Evolutionary conservation across 257 asterid genomes (phyloP), one percentile per base, ranked within the genome.

Genomic region (Petunia axillaris): DNA sequence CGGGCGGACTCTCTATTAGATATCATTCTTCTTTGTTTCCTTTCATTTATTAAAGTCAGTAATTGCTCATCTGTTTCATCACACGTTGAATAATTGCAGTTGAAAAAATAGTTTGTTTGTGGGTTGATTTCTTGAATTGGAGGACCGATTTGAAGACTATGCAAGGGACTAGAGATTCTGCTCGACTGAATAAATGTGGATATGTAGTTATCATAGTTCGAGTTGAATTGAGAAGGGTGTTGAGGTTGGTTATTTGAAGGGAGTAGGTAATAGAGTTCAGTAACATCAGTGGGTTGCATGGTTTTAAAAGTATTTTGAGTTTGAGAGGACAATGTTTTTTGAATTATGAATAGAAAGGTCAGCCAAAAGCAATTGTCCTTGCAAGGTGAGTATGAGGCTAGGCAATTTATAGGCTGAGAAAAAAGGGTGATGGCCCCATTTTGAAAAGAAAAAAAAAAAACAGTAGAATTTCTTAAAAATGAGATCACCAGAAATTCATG

Each of bases 1-100:
- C 98, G 80, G 2, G 98, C 98, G 0, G 97, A 94, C 74, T 94
- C 97, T 63, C 97, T 74, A 85, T 94, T 94, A 3, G 98, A 93
- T 37, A 94, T 91, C 97, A 94, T 94, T 77, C 98, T 84, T 58
- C 97, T 84, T 67, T 91, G 92, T 82, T 93, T 94, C 85, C 98
- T 84, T 83, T 93, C 98, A 10, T 89, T 89, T 79, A 93, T 90
- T 66, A 94, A 85, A 84, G 92, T 91, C 3, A 87, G 35, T 38
- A 89, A 89, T 43, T 91, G 95, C 70, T 91, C 98, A 54, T 93
- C 97, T 1, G 93, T 94, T 79, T 93, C 97, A 65, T 93, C 97
- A 13, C 97, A 94, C 25, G 96, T 93, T 8, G 98, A 93, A 70
- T 70, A 46, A 82, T 91, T 91, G 63, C 88, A 87, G 91, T 96